phyloP scores from a whole-genome alignment of 2,329 filamentous ascomycete genomes.

The Onygenales sp. region DNA sequence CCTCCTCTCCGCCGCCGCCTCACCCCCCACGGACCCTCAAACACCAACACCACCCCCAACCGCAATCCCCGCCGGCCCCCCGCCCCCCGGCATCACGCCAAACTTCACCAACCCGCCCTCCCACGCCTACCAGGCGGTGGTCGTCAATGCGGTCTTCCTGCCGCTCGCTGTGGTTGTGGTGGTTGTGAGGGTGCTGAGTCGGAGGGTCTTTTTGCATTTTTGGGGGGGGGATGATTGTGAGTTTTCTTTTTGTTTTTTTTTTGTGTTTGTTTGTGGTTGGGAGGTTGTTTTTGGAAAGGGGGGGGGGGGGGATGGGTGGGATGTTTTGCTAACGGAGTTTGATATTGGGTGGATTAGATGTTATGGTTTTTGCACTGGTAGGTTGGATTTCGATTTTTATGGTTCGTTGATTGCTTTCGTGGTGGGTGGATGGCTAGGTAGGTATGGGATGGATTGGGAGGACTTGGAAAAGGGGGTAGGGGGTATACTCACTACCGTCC shows the following conservation, averaged over 20 bases:
- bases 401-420: background rate
- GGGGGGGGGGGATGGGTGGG: conserved; percentile 9
- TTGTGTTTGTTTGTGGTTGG: conserved; percentile 4
- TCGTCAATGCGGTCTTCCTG: conserved; percentile 20
- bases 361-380: conserved; percentile 2
- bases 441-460: background rate
- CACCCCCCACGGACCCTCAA: no score
- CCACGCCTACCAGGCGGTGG: conserved; percentile 15
- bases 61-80: conserved; percentile 14
- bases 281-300: conserved; percentile 12
- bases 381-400: background rate
- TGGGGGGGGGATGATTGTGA: conserved; percentile 20
- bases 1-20: no score
- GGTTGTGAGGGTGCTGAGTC: conserved; percentile 17
- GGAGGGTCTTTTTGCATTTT: conserved; percentile 17
- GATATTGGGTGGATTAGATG: background rate
- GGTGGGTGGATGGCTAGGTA: background rate
- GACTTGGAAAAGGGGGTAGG: background rate
- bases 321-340: no score
- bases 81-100: conserved; percentile 16
- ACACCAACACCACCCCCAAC: background rate
- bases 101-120: conserved; percentile 21
- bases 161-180: conserved; percentile 15
- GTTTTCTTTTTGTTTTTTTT: conserved; percentile 3
- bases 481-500: background rate